Conservation (phyloP, 176 grass and related monocot species). For the Urochloa ruziziensis region DNA sequence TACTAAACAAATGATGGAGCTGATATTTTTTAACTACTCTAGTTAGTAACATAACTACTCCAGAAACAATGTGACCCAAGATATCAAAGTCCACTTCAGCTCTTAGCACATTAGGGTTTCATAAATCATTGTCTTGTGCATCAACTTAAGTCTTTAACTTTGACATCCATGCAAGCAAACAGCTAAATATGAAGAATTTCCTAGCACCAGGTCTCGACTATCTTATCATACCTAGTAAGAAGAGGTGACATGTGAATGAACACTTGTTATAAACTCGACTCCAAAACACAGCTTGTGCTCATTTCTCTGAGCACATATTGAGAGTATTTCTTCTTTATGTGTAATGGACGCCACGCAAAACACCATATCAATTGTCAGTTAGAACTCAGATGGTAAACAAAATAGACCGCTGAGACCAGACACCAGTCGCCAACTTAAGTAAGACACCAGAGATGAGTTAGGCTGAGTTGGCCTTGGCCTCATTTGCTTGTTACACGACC, state of each 20-base stretch:
- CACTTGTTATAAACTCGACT: slow-evolving; percentile 32
- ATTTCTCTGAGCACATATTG: slow-evolving; percentile 1
- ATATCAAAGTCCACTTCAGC: not conserved
- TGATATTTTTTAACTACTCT: not conserved
- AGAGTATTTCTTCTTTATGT: slow-evolving; percentile 19
- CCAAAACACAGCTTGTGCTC: slow-evolving; percentile 7
- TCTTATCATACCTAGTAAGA: slow-evolving; percentile 31
- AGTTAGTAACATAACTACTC: not conserved
- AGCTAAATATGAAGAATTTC: not conserved
- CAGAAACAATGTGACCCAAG: not conserved
- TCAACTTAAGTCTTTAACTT: not conserved
- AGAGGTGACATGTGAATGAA: slow-evolving; percentile 7
- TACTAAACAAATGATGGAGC: not conserved
- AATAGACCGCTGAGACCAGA: not conserved
- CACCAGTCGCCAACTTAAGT: not conserved
- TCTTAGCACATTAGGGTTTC: not conserved
- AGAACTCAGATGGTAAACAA: not conserved
- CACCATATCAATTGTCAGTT: not conserved
- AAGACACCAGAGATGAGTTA: slow-evolving; percentile 1
- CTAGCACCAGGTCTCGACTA: slow-evolving; percentile 2
- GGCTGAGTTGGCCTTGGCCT: no score
- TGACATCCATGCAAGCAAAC: not conserved
- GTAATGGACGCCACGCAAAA: slow-evolving; percentile 5
- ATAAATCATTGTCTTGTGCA: not conserved
- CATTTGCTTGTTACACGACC: not conserved